phyloP scores from a whole-genome alignment of 2,329 filamentous ascomycete species.

The Sphaerostilbella broomeana region DNA sequence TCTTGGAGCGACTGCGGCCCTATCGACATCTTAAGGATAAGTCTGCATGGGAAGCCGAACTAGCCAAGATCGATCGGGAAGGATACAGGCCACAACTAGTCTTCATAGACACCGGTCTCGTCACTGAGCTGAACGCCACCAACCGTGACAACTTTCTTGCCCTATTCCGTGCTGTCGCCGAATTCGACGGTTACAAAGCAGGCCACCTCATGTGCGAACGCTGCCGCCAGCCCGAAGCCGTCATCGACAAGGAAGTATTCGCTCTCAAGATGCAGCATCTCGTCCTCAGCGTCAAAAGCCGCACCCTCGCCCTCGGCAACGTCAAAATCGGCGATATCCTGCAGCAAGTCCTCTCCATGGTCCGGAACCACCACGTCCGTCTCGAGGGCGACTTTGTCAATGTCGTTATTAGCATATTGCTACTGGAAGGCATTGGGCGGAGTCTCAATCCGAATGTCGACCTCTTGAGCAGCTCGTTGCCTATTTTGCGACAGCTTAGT shows the following conservation, averaged over 20 bases:
- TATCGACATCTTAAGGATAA: constrained; percentile 56
- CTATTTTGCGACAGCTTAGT: constrained; percentile 82
- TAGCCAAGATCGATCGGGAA: constrained; percentile 72
- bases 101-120: constrained; percentile 94
- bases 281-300: constrained; percentile 81
- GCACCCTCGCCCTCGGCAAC: constrained; percentile 85
- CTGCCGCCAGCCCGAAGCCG: constrained; percentile 84
- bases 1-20: constrained; percentile 72
- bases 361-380: constrained; percentile 83
- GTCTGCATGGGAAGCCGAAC: constrained; percentile 64
- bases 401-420: constrained; percentile 87
- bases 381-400: constrained; percentile 98
- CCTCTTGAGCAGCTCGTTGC: constrained; percentile 76
- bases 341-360: constrained; percentile 85
- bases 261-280: constrained; percentile 96
- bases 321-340: constrained; percentile 95
- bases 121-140: constrained; percentile 81
- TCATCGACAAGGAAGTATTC: constrained; percentile 84
- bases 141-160: constrained; percentile 91
- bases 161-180: constrained; percentile 89
- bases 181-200: constrained; percentile 94
- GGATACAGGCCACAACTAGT: constrained; percentile 91
- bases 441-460: constrained; percentile 81
- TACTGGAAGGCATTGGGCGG: constrained; percentile 90
- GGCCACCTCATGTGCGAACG: constrained; percentile 94